Conservation (phyloP, 306 rosid species). For the Pueraria montana region DNA sequence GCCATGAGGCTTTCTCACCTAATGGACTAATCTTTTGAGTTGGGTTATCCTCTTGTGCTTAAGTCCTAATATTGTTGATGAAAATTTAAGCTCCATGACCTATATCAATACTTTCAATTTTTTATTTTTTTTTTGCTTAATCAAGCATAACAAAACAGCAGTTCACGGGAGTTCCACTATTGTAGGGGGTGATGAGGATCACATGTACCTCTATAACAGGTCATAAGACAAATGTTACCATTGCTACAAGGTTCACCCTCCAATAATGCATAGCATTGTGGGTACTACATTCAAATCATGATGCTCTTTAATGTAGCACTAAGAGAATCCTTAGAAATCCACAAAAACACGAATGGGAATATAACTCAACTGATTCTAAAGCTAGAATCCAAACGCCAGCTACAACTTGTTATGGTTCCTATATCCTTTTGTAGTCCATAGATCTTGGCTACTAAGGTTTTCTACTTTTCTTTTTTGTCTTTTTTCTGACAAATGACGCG, state of each 20-base stretch:
- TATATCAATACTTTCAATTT: background rate
- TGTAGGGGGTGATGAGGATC: background rate
- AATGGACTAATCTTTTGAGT: no score
- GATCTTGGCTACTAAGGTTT: conserved; percentile 3
- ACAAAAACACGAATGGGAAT: background rate
- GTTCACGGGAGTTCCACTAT: background rate
- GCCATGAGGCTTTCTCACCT: no score
- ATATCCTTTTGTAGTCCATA: background rate
- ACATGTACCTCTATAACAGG: background rate
- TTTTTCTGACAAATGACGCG: background rate
- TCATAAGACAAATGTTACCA: background rate
- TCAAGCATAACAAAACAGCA: background rate
- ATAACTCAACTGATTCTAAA: background rate
- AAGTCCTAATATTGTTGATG: background rate
- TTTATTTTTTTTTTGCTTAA: background rate
- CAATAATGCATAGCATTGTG: background rate
- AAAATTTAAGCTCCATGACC: background rate
- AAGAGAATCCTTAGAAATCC: background rate
- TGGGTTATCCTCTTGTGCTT: no score
- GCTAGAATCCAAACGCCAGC: conserved; percentile 8
- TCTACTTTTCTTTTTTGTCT: background rate
- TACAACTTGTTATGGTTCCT: background rate
- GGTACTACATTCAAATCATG: background rate
- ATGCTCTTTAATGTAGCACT: background rate
- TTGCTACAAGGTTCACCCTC: background rate